Conservation (phyloP, 768 basidiomycete species). For the Boletus subcaerulescens region DNA sequence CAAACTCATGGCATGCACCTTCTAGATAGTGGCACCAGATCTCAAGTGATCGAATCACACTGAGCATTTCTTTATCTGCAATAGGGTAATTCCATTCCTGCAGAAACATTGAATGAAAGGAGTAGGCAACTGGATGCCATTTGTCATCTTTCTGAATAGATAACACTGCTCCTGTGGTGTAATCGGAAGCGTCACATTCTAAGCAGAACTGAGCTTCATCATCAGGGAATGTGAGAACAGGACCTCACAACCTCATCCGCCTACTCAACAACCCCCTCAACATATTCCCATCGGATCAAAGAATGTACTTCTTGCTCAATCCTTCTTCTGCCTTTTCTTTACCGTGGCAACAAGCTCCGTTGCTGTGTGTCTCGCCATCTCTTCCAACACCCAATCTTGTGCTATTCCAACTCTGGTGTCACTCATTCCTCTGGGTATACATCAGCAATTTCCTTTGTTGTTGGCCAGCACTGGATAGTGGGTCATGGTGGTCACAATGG, state of each 20-base stretch:
- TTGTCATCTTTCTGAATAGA: too few relatives aligned
- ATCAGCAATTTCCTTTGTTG: background rate
- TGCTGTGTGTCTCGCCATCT: constrained; percentile 73
- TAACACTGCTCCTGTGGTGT: too few relatives aligned
- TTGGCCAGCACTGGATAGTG: background rate
- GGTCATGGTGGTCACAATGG: background rate
- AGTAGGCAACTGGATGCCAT: too few relatives aligned
- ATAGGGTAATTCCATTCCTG: too few relatives aligned
- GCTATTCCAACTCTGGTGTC: constrained; percentile 78
- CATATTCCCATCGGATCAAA: constrained; percentile 54
- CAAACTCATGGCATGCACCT: too few relatives aligned
- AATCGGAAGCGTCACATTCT: too few relatives aligned
- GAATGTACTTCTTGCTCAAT: constrained; percentile 73
- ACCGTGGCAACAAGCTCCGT: constrained; percentile 73
- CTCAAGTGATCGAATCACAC: too few relatives aligned
- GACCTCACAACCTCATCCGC: constrained; percentile 27
- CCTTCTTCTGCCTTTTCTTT: constrained; percentile 77
- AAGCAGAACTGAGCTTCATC: too few relatives aligned
- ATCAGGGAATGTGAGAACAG: too few relatives aligned
- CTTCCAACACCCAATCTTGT: constrained; percentile 73
- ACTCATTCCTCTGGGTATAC: constrained; percentile 68
- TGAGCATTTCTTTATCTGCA: too few relatives aligned
- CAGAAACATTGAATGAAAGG: too few relatives aligned
- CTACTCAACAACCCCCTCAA: constrained; percentile 39
- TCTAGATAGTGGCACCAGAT: too few relatives aligned